A percentile compares a stretch with the other conserved stretches of the same genome.
These are phyloP conservation scores for Alternaria sp. DNA, from an alignment of 2,329 filamentous ascomycete genomes.

Conservation along the genomic window DNA sequence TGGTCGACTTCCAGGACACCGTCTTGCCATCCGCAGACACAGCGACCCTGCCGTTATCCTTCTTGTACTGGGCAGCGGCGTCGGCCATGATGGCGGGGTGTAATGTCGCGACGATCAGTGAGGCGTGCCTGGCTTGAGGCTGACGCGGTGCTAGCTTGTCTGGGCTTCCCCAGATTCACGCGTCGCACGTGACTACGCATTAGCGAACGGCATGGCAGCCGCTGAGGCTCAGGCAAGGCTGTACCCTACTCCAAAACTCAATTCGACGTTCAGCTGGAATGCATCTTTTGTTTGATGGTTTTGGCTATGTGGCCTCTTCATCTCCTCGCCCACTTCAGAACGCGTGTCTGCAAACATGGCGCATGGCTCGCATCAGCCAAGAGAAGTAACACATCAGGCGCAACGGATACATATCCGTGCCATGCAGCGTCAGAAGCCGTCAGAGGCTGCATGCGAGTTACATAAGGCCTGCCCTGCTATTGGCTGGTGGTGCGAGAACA, in stretches of 20 bases:
- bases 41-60: conserved; percentile 86
- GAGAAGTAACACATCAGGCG: conserved; percentile 2
- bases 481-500: conserved; percentile 9
- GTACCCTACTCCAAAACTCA: not conserved
- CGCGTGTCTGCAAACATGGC: not conserved
- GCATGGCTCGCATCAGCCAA: conserved; percentile 6
- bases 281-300: not conserved
- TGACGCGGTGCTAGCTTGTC: conserved; percentile 17
- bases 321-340: not conserved
- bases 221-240: not conserved
- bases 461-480: conserved; percentile 18
- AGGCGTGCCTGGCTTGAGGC: not conserved
- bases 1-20: conserved; percentile 81
- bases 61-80: conserved; percentile 74
- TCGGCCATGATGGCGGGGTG: conserved; percentile 42
- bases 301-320: not conserved
- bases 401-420: conserved; percentile 24
- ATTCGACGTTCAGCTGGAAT: not conserved
- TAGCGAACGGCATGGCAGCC: not conserved
- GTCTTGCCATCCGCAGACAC: conserved; percentile 75
- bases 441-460: conserved; percentile 5
- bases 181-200: conserved; percentile 18
- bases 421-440: conserved; percentile 8
- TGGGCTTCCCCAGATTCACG: conserved; percentile 21
- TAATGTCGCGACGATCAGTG: not conserved